Conservation (phyloP, 345 rosid species). For the Camelina sativa region DNA sequence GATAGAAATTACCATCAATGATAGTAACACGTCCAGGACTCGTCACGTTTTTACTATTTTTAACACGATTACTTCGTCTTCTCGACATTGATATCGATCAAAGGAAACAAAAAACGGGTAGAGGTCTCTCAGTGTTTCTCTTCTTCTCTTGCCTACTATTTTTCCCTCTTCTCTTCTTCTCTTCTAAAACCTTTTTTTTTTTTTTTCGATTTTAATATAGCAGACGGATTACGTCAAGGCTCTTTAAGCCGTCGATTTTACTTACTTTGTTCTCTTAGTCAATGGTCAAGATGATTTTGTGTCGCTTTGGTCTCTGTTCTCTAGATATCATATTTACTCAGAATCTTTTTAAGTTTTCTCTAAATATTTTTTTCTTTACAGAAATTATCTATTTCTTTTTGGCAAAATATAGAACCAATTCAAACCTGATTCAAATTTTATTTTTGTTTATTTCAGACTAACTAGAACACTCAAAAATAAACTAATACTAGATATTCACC, state of each 20-base stretch:
- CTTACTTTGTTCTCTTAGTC: not conserved
- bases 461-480: no score
- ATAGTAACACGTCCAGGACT: slow-evolving; percentile 30
- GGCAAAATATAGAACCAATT: not conserved
- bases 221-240: not conserved
- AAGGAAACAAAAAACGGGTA: not conserved
- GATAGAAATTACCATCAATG: slow-evolving; percentile 29
- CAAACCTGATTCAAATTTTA: not conserved
- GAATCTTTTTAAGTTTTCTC: not conserved
- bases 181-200: not conserved
- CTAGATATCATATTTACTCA: not conserved
- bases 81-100: slow-evolving; percentile 32
- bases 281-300: slow-evolving; percentile 28
- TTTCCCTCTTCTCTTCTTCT: not conserved
- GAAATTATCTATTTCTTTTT: not conserved
- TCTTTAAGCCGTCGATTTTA: slow-evolving; percentile 24
- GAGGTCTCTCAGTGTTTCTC: not conserved
- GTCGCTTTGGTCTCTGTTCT: slow-evolving; percentile 4
- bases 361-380: not conserved
- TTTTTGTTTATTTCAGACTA: no score
- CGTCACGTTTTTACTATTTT: slow-evolving; percentile 10
- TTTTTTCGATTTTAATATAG: not conserved
- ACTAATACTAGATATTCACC: no score
- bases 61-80: slow-evolving; percentile 46
- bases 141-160: not conserved